Evolutionary conservation across 2,329 filamentous ascomycete genomes (phyloP).

Genomic region (Coniochaeta sp.): DNA sequence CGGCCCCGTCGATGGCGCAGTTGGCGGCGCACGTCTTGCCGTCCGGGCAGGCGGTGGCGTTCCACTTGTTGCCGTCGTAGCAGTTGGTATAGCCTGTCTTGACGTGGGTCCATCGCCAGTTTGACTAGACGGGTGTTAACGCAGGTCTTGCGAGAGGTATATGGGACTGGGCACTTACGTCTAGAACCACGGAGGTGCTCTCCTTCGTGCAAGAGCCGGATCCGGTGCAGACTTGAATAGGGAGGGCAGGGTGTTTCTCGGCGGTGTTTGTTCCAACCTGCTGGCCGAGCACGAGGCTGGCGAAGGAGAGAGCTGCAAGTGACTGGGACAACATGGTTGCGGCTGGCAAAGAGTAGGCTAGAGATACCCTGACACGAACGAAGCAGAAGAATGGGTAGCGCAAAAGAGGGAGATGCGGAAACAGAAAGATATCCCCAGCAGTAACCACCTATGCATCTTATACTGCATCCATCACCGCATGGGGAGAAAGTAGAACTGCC

Average conservation of each 20-base stretch:
- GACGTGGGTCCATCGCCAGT: slow-evolving; percentile 45
- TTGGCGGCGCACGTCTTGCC: slow-evolving; percentile 33
- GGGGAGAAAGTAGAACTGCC: neutral
- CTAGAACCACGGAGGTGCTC: slow-evolving; percentile 37
- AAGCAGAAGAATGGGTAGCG: no score
- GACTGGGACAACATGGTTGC: slow-evolving; percentile 1
- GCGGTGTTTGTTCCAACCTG: slow-evolving; percentile 29
- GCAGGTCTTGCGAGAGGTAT: neutral
- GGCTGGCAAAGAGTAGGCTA: neutral
- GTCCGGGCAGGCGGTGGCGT: slow-evolving; percentile 28
- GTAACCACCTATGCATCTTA: neutral
- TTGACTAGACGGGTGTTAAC: slow-evolving; percentile 25
- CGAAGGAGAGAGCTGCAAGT: slow-evolving; percentile 16
- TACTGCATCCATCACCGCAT: neutral
- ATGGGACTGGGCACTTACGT: slow-evolving; percentile 17
- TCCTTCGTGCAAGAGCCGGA: slow-evolving; percentile 34
- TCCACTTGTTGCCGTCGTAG: slow-evolving; percentile 33
- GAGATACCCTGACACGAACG: neutral
- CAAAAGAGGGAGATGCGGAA: neutral
- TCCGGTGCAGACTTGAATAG: slow-evolving; percentile 37
- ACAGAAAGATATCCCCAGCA: neutral
- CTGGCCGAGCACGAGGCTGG: slow-evolving; percentile 21
- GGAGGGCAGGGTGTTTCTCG: slow-evolving; percentile 39
- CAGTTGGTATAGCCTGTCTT: slow-evolving; percentile 36
- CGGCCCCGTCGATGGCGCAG: slow-evolving; percentile 39